A percentile compares a stretch with the other conserved stretches of the same genome.
These are phyloP conservation scores for Xylaria sp. DNA, from an alignment of 2,329 filamentous ascomycete genomes.

Conservation along the genomic window DNA sequence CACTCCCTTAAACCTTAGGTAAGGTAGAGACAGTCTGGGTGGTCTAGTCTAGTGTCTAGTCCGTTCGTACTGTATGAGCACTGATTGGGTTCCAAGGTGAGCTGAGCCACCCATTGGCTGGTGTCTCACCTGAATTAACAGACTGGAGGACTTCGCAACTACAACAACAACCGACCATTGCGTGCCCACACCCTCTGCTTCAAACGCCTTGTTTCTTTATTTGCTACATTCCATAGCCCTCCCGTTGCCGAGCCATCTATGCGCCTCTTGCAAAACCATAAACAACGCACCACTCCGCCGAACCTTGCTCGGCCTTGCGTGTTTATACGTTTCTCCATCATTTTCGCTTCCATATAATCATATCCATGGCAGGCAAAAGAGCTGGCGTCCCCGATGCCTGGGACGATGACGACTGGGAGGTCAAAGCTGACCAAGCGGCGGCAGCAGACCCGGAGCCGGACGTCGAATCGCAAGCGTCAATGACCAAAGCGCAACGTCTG, in stretches of 20 bases:
- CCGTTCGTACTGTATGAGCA: too few relatives aligned
- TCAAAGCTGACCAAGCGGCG: slow-evolving; percentile 67
- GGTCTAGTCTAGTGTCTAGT: too few relatives aligned
- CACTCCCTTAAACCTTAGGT: too few relatives aligned
- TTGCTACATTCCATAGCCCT: too few relatives aligned
- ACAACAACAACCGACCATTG: background rate
- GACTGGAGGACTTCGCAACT: background rate
- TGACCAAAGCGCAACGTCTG: slow-evolving; percentile 77
- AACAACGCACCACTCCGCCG: too few relatives aligned
- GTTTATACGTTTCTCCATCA: too few relatives aligned
- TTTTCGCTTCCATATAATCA: too few relatives aligned
- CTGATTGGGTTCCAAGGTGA: background rate
- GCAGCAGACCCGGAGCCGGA: slow-evolving; percentile 47
- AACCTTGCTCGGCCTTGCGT: background rate
- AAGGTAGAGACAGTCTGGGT: too few relatives aligned
- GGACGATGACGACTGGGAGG: slow-evolving; percentile 88
- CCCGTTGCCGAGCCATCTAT: too few relatives aligned
- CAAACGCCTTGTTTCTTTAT: too few relatives aligned
- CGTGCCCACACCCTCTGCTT: too few relatives aligned
- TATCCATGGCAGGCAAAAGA: slow-evolving; percentile 24
- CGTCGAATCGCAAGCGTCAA: slow-evolving; percentile 45
- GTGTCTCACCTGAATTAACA: background rate
- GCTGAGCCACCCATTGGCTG: slow-evolving; percentile 5
- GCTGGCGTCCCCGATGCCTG: slow-evolving; percentile 73
- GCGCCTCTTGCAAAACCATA: too few relatives aligned